phyloP scores from a whole-genome alignment of 2,329 filamentous ascomycete genomes.

The Monosporascus sp. region DNA sequence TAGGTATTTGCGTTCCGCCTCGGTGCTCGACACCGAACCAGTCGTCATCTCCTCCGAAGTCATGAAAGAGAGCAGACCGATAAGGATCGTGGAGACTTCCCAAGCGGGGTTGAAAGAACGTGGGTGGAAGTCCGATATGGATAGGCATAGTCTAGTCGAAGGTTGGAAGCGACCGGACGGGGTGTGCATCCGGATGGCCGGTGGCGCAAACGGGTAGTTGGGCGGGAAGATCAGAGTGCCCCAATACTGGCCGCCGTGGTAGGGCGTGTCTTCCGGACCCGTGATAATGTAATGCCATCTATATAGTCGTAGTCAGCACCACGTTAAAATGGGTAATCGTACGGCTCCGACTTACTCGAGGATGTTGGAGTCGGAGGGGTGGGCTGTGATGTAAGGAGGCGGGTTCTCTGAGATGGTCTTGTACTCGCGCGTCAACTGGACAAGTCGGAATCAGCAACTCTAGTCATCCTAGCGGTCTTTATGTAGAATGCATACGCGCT shows the following conservation, averaged over 20 bases:
- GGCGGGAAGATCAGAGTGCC: slow-evolving; percentile 91
- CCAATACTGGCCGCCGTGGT: slow-evolving; percentile 96
- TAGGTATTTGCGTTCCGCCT: slow-evolving; percentile 71
- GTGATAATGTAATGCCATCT: slow-evolving; percentile 96
- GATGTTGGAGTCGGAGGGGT: slow-evolving; percentile 87
- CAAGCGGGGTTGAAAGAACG: slow-evolving; percentile 98
- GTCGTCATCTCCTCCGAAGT: slow-evolving; percentile 98
- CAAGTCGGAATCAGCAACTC: slow-evolving; percentile 16
- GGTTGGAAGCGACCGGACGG: slow-evolving; percentile 93
- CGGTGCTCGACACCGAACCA: slow-evolving; percentile 72
- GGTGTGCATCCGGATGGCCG: slow-evolving; percentile 98
- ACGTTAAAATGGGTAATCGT: not conserved
- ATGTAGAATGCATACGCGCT: slow-evolving; percentile 49
- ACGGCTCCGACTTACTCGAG: slow-evolving; percentile 58
- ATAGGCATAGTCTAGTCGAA: slow-evolving; percentile 84
- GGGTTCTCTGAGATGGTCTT: slow-evolving; percentile 65
- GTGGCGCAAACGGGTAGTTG: slow-evolving; percentile 95
- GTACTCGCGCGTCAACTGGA: slow-evolving; percentile 56
- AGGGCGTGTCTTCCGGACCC: slow-evolving; percentile 88
- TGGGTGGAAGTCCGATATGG: slow-evolving; percentile 95
- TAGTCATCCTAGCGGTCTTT: not conserved
- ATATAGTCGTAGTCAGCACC: slow-evolving; percentile 11
- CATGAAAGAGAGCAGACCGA: slow-evolving; percentile 95
- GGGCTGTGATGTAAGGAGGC: slow-evolving; percentile 81
- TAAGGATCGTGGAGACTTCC: slow-evolving; percentile 95